Conservation (phyloP, 257 asterid genomes). For the Catharanthus roseus region DNA sequence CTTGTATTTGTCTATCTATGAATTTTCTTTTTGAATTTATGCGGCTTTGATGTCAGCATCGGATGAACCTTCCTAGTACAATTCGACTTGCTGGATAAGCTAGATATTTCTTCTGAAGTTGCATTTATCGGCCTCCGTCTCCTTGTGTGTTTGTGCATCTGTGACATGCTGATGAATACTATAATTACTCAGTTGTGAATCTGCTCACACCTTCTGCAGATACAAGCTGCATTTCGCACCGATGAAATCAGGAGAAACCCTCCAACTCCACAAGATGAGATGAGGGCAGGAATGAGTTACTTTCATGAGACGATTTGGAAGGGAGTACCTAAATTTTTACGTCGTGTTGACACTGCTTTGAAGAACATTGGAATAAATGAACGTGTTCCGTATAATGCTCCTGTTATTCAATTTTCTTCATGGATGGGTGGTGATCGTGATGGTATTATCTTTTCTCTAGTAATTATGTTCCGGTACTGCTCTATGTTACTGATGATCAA, state of each 20-base stretch:
- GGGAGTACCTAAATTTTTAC: constrained; percentile 85
- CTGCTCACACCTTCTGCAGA: constrained; percentile 34
- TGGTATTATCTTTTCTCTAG: constrained; percentile 37
- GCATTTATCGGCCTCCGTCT: not conserved
- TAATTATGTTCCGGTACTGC: not conserved
- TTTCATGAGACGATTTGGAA: constrained; percentile 97
- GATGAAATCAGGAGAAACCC: constrained; percentile 94
- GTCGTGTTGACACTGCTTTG: constrained; percentile 93
- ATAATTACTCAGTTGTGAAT: not conserved
- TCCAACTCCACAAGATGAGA: constrained; percentile 97
- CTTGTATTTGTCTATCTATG: not conserved
- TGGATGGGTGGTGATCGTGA: constrained; percentile 99
- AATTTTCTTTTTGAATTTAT: not conserved
- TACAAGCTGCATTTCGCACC: constrained; percentile 96
- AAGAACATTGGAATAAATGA: constrained; percentile 89
- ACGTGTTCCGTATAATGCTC: constrained; percentile 92
- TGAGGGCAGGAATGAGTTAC: constrained; percentile 98
- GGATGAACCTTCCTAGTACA: not conserved
- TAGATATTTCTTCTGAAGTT: not conserved
- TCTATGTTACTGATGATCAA: not conserved
- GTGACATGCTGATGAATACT: not conserved
- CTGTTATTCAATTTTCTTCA: constrained; percentile 87
- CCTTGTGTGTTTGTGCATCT: not conserved
- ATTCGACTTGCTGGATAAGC: not conserved
- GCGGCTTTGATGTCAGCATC: constrained; percentile 4